These are phyloP conservation scores for Pseudonitzschia multiseries DNA, from an alignment of 108 stramenopile genomes.

Conservation along the genomic window DNA sequence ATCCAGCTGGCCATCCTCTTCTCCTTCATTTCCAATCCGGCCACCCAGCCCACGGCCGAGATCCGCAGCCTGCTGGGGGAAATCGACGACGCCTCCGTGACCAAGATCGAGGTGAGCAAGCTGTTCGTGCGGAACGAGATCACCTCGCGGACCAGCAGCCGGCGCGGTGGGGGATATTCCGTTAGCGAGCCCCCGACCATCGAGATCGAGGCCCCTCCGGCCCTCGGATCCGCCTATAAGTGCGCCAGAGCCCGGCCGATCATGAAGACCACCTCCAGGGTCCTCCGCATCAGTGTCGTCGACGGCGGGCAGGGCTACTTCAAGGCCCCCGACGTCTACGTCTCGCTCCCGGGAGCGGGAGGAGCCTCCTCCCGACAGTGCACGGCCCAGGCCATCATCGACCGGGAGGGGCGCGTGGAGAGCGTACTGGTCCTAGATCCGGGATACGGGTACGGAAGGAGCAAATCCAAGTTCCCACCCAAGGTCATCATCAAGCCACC, in stretches of 20 bases:
- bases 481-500: slow-evolving; percentile 63
- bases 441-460: slow-evolving; percentile 72
- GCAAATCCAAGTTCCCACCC: slow-evolving; percentile 45
- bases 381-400: slow-evolving; percentile 70
- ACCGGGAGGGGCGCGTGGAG: slow-evolving; percentile 64
- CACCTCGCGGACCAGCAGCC: slow-evolving; percentile 53
- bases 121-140: slow-evolving; percentile 28
- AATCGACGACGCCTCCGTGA: slow-evolving; percentile 80
- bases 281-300: slow-evolving; percentile 66
- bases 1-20: slow-evolving; percentile 88
- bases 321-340: slow-evolving; percentile 54
- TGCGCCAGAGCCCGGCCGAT: slow-evolving; percentile 54
- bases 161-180: slow-evolving; percentile 79
- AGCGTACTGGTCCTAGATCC: slow-evolving; percentile 72
- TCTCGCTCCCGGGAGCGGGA: slow-evolving; percentile 28
- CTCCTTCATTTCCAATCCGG: slow-evolving; percentile 69
- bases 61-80: slow-evolving; percentile 78
- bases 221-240: slow-evolving; percentile 71
- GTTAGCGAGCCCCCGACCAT: slow-evolving; percentile 37
- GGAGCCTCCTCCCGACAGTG: slow-evolving; percentile 40
- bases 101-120: slow-evolving; percentile 42
- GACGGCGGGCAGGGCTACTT: slow-evolving; percentile 79
- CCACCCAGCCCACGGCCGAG: slow-evolving; percentile 75
- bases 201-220: slow-evolving; percentile 64
- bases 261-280: slow-evolving; percentile 64